Base-by-base conservation (phyloP, 2,329 filamentous ascomycete genomes). In the Fusarium fujikuroi region DNA sequence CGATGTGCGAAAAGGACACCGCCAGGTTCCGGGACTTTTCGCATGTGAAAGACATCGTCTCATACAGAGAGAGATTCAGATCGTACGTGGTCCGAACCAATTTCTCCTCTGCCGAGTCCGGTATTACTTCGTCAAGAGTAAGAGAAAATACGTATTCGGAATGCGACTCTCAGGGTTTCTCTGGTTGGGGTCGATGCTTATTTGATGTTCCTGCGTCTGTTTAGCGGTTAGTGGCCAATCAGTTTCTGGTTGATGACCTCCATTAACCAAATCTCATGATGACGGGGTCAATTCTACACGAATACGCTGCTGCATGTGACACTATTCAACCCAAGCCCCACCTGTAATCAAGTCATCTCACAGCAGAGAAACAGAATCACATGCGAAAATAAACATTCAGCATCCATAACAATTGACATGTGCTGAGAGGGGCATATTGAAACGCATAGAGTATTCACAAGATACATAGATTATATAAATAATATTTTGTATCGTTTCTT, bases 261-360 rank as follows among this genome's bases (percentile, higher is more conserved):
- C 32, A 43, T 61, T 28, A 40, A 40, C 37, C 50, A 52, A 57
- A 53, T 67, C 37, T 65, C 46, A 54, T 74, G 58, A 60, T 63
- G 21, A 60, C 30, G 63, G 65, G 36, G 32, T 62, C 56, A 44
- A n/a, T 9, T n/a, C 66, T 66, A 73, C 66, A 67, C 66, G 70
- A 73, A 73, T 73, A 73, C 70, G 70, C 70, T 46, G 43, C 37
- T 53, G 59, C 71, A 70, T 67, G 54, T 70, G 66, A 66, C 67
- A 50, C 64, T 56, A 63, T 47, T 47, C 34, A 67, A 60, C 10
- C 44, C n/a, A 16, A 44, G 36, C 60, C 37, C 66, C 63, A 62
- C 50, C 36, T 40, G 7, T 56, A 30, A 37, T 44, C 28, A 42
- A 66, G 42, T 19, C 28, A 53, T 42, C 34, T 39, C 25, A 47